These are phyloP conservation scores for Sugiyamaella japonica DNA, from an alignment of 1,139 yeast species.

Conservation along the genomic window DNA sequence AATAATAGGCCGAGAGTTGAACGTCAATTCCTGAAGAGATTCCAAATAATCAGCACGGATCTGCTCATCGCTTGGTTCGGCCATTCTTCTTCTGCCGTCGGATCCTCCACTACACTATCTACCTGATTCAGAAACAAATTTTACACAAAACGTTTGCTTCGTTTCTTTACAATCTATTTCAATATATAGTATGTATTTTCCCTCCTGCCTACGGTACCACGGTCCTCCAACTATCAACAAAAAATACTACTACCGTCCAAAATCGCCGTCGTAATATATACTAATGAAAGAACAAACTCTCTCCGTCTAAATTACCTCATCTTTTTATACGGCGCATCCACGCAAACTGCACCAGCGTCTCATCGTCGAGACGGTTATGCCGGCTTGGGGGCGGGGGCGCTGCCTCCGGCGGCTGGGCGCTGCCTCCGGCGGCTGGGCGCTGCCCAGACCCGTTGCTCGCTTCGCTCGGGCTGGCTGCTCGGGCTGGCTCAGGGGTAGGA, in stretches of 20 bases:
- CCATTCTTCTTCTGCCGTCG: not conserved
- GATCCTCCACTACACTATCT: not conserved
- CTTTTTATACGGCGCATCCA: not conserved
- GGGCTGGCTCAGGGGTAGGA: not conserved
- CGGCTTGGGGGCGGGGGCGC: too few relatives aligned
- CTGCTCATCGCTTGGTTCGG: constrained; percentile 41
- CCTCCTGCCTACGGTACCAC: not conserved
- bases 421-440: too few relatives aligned
- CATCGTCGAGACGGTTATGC: constrained; percentile 2
- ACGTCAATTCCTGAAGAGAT: constrained; percentile 73
- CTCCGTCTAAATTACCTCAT: not conserved
- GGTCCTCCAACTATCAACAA: not conserved
- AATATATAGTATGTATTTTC: constrained; percentile 7
- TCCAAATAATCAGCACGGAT: constrained; percentile 64
- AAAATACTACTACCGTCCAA: not conserved
- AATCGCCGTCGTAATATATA: not conserved
- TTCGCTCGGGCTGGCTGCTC: not conserved
- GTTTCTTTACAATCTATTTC: constrained; percentile 14
- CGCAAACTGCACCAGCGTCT: not conserved
- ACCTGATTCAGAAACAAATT: constrained; percentile 8
- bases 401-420: too few relatives aligned
- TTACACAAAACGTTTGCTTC: constrained; percentile 9
- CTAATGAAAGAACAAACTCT: not conserved
- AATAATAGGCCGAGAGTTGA: constrained; percentile 88
- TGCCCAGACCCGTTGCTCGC: constrained; percentile 5